Conservation (phyloP, 768 basidiomycete genomes). For the Lentinula detonsa region DNA sequence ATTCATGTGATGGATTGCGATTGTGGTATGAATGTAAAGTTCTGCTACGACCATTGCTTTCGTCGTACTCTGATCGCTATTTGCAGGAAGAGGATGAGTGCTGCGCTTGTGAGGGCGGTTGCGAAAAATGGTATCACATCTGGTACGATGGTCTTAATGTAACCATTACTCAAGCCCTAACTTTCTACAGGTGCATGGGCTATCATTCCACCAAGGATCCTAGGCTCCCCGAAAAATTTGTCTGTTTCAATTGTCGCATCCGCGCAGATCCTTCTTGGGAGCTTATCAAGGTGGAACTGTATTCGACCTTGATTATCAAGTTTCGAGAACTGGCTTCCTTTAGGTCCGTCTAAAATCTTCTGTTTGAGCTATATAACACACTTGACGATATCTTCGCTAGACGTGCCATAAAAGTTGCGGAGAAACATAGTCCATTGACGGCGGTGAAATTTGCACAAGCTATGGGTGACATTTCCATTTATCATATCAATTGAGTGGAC, state of each 20-base stretch:
- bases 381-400: constrained; percentile 22
- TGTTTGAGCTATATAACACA: background rate
- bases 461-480: constrained; percentile 37
- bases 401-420: constrained; percentile 66
- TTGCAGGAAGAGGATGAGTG: constrained; percentile 48
- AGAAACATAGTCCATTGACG: constrained; percentile 37
- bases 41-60: background rate
- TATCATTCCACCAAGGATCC: constrained; percentile 56
- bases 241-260: constrained; percentile 75
- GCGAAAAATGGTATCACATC: constrained; percentile 67
- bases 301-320: constrained; percentile 52
- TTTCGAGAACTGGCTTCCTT: constrained; percentile 68
- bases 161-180: constrained; percentile 5
- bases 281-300: constrained; percentile 53
- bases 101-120: constrained; percentile 68
- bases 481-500: background rate
- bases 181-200: constrained; percentile 31
- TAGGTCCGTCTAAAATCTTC: constrained; percentile 34
- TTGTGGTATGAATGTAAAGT: constrained; percentile 54
- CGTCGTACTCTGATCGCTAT: background rate
- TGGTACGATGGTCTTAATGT: constrained; percentile 42
- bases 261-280: constrained; percentile 64
- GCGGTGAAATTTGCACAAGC: constrained; percentile 50
- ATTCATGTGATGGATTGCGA: constrained; percentile 55
- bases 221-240: constrained; percentile 53